Conservation (phyloP, 2,329 filamentous ascomycete species). For the Aspergillus amoenus region DNA sequence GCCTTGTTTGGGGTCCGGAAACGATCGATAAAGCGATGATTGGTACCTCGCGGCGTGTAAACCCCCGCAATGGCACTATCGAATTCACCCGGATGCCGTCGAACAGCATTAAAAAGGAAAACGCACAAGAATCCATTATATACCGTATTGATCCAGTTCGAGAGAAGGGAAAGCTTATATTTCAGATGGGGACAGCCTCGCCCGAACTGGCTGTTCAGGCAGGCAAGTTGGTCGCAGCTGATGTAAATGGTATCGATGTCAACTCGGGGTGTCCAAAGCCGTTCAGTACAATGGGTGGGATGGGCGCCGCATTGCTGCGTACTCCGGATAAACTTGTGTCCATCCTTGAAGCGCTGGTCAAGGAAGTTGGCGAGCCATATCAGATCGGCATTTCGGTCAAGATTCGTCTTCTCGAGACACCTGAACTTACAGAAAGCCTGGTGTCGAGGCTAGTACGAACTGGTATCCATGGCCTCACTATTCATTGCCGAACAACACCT, state of each 20-base stretch:
- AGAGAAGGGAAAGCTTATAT: slow-evolving; percentile 76
- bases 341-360: slow-evolving; percentile 80
- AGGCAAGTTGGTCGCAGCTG: slow-evolving; percentile 76
- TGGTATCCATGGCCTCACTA: slow-evolving; percentile 86
- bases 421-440: slow-evolving; percentile 72
- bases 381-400: slow-evolving; percentile 96
- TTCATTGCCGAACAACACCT: slow-evolving; percentile 93
- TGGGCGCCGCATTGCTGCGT: slow-evolving; percentile 87
- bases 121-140: slow-evolving; percentile 65
- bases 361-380: slow-evolving; percentile 71
- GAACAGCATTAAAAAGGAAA: slow-evolving; percentile 54
- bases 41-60: slow-evolving; percentile 75
- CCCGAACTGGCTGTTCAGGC: slow-evolving; percentile 81
- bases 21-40: slow-evolving; percentile 92
- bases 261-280: slow-evolving; percentile 98
- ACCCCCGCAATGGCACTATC: slow-evolving; percentile 73
- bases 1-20: slow-evolving; percentile 96
- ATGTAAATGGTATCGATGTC: slow-evolving; percentile 93
- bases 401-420: slow-evolving; percentile 80
- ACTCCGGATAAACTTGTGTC: slow-evolving; percentile 80
- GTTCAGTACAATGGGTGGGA: slow-evolving; percentile 88
- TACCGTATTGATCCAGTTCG: slow-evolving; percentile 78
- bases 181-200: slow-evolving; percentile 86
- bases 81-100: slow-evolving; percentile 80
- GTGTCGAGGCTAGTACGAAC: slow-evolving; percentile 78